Base-by-base conservation (phyloP, 192 early-diverging fungal genomes). In the Funneliformis geosporum region DNA sequence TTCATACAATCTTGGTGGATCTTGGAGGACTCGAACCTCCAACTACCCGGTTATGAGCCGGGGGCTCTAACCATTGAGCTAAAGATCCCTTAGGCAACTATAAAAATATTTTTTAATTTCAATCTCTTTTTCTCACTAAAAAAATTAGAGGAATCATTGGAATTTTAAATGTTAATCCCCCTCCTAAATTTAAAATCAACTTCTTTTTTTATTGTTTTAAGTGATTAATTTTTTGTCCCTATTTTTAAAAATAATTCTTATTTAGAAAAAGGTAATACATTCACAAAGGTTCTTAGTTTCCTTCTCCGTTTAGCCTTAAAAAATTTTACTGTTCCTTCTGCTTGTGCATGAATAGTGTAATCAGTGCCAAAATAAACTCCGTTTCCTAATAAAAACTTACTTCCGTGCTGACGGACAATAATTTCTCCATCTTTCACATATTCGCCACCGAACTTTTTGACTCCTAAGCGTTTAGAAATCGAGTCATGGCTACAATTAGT, bases 1-100 rank as follows among this genome's bases (percentile, higher is more conserved):
- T n/a, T n/a, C n/a, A n/a, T n/a, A n/a, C n/a, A n/a, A n/a, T 43
- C 82, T 6, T 89, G 42, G 91, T 87, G 3, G 7, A 43, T 43
- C 42, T 43, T 73, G 68, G 43, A 78, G 82, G 7, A 82, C 85
- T 62, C 25, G 60, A 62, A 62, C 60, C 60, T 5, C 3, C 60
- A 62, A 62, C 60, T 10, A 9, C 60, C 60, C 60, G 9, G 60
- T 62, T 62, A 62, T 62, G 60, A 62, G 60, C 60, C 60, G 60
- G 60, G 60, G 2, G 60, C 60, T 62, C 60, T 62, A 62, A 62
- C 60, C 60, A 62, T 5, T 43, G 42, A 43, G 4, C 8, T 43
- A 43, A 2, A 43, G 42, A 43, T 43, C 8, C 42, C 42, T 43
- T 43, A 43, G n/a, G n/a, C n/a, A n/a, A n/a, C n/a, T n/a, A n/a